Evolutionary conservation across 1,139 yeast species (phyloP).

Genomic region (Trichomonascaceae sp.): DNA sequence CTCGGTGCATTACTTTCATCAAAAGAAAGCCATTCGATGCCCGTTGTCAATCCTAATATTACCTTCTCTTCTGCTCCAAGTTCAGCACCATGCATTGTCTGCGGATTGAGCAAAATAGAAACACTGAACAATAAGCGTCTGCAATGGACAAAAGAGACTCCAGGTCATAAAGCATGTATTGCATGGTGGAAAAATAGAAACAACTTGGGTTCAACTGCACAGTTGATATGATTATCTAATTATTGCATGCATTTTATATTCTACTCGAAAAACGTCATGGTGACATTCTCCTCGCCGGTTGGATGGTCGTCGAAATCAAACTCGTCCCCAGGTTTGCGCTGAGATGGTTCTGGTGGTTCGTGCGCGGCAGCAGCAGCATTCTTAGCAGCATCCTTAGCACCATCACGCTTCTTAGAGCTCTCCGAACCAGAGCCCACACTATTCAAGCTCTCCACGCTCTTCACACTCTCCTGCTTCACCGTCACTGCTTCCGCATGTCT

Average conservation of each 20-base stretch:
- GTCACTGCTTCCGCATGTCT: slow-evolving; percentile 1
- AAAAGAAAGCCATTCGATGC: slow-evolving; percentile 4
- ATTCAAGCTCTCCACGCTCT: background rate
- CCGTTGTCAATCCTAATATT: slow-evolving; percentile 12
- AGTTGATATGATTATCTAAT: background rate
- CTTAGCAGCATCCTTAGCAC: no score
- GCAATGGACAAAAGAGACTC: slow-evolving; percentile 13
- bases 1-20: slow-evolving; percentile 15
- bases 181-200: slow-evolving; percentile 19
- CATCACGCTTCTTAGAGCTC: background rate
- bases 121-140: slow-evolving; percentile 17
- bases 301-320: slow-evolving; percentile 8
- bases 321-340: slow-evolving; percentile 2
- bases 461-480: background rate
- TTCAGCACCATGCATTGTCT: slow-evolving; percentile 16
- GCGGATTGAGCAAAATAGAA: slow-evolving; percentile 22
- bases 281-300: slow-evolving; percentile 13
- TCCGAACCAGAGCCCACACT: background rate
- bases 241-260: background rate
- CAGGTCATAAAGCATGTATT: slow-evolving; percentile 19
- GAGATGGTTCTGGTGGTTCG: background rate
- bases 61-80: slow-evolving; percentile 8
- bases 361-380: no score
- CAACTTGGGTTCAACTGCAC: slow-evolving; percentile 8
- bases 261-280: slow-evolving; percentile 16